Evolutionary conservation across 768 basidiomycete species (phyloP).

Genomic region (Rhodotorula sphaerocarpa): DNA sequence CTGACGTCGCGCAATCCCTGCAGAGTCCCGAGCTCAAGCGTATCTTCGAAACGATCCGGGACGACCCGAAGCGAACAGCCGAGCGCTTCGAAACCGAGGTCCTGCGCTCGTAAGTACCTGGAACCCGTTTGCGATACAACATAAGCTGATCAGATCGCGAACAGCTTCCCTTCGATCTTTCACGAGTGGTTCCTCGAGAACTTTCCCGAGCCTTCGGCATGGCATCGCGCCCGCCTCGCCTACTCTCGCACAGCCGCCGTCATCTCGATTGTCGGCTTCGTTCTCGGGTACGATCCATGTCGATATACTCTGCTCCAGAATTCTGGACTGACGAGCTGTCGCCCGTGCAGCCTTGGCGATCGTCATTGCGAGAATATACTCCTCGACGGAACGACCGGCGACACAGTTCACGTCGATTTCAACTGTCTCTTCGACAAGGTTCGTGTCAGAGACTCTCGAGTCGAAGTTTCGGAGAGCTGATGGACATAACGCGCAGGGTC

Average conservation of each 20-base stretch:
- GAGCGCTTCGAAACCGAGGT: constrained; percentile 48
- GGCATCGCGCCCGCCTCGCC: constrained; percentile 77
- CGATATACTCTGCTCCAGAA: no score
- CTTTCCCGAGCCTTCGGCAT: constrained; percentile 91
- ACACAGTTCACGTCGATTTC: constrained; percentile 92
- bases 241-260: constrained; percentile 88
- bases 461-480: background rate
- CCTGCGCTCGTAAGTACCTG: constrained; percentile 55
- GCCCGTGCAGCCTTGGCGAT: constrained; percentile 70
- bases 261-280: constrained; percentile 97
- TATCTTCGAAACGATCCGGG: constrained; percentile 39
- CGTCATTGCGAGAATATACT: constrained; percentile 94
- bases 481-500: constrained; percentile 51
- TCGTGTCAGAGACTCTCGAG: no score
- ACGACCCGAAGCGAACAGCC: constrained; percentile 37
- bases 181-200: constrained; percentile 96
- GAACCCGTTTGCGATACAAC: no score
- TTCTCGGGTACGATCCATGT: constrained; percentile 67
- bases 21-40: constrained; percentile 43
- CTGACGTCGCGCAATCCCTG: background rate
- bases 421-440: constrained; percentile 97
- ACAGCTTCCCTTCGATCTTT: constrained; percentile 73
- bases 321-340: background rate
- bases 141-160: background rate
- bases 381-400: constrained; percentile 76